Evolutionary conservation across 345 rosid genomes (phyloP).

Genomic region (Eutrema yunnanense): DNA sequence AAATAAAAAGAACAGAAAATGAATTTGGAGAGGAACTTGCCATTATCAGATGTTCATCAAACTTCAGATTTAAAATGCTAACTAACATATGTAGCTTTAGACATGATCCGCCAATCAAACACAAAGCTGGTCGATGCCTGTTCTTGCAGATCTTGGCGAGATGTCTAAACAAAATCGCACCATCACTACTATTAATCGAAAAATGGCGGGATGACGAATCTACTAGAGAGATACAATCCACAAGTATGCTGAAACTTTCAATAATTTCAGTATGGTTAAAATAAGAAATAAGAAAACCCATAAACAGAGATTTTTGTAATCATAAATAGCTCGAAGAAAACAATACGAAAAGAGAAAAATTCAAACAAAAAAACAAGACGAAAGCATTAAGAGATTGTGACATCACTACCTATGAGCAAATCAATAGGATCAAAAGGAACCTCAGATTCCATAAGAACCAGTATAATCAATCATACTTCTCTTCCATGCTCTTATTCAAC

Average conservation of each 20-base stretch:
- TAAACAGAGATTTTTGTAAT: constrained; percentile 9
- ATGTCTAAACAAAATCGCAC: no score
- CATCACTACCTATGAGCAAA: constrained; percentile 16
- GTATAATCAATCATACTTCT: neutral
- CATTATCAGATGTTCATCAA: neutral
- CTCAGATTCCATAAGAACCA: constrained; percentile 9
- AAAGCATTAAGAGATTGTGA: constrained; percentile 15
- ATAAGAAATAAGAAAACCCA: constrained; percentile 1
- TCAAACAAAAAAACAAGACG: neutral
- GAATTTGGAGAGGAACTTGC: neutral
- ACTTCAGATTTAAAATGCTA: neutral
- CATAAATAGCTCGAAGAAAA: constrained; percentile 8
- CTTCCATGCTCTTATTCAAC: constrained; percentile 9
- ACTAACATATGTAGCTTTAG: neutral
- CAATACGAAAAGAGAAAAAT: neutral
- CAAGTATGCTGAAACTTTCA: neutral
- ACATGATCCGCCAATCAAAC: neutral
- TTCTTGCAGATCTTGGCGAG: neutral
- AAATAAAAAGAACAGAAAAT: no score
- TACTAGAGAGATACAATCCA: no score
- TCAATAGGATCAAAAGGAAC: constrained; percentile 8
- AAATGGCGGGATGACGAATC: no score
- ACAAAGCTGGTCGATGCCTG: neutral
- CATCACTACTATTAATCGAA: no score
- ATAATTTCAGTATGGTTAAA: neutral